Evolutionary conservation across 2,329 filamentous ascomycete species (phyloP), one percentile per base, ranked within the genome.

Genomic region (Coleophoma eucalyptorum): DNA sequence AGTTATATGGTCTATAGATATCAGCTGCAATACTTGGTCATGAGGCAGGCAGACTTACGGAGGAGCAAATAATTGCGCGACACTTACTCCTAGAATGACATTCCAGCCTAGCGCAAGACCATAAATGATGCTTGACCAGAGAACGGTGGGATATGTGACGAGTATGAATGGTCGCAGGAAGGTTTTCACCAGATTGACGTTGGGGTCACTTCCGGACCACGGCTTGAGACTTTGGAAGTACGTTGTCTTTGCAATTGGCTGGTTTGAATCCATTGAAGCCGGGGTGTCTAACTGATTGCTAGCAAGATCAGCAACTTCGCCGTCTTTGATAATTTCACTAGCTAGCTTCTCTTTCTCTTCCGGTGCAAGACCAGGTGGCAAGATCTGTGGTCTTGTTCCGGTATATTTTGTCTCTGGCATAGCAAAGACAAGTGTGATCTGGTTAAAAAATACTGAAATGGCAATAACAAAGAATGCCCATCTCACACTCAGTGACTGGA

Each of bases 31-130:
- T 6, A 45, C 16, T 45, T 21, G 4, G 13, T 18, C 16, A 45
- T 11, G 15, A 31, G 15, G 41, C 41, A 4, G 49, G 34, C 33
- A 19, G 18, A 49, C 47, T 41, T 46, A 52, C 43, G 57, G 58
- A 19, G 59, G 57, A 13, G 62, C 54, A 44, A 66, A 63, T n/a
- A 76, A 50, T 79, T 81, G 49, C 76, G 76, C 0, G 73, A 72
- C 19, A 80, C 74, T 16, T 76, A 76, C 0, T 76, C 74, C n/a
- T 58, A 48, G 13, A 70, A 62, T 11, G 12, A 67, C 62, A 41
- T 66, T 65, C 62, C 63, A 65, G 26, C 68, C 69, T 31, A 70
- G 51, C 18, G 67, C 51, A 35, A 64, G 63, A n/a, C 69, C 69
- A n/a, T 69, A 59, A 42, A 69, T 61, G 44, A 69, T 62, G 12